phyloP scores from a whole-genome alignment of 352 stramenopile species.

The Pythium graminicola region DNA sequence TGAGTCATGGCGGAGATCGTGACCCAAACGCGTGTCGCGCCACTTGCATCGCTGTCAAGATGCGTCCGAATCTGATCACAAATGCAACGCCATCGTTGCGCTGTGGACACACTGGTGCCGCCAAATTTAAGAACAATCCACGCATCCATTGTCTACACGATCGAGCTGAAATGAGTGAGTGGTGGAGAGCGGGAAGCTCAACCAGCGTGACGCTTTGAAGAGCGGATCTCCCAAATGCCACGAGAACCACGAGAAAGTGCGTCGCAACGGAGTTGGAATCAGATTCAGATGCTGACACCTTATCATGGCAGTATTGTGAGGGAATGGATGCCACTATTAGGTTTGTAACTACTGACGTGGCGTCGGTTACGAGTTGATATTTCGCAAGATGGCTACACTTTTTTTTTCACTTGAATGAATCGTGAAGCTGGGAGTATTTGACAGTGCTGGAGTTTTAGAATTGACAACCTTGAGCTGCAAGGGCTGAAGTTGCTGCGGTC shows the following conservation, averaged over 20 bases:
- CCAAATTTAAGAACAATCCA: conserved; percentile 90
- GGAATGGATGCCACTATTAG: neutral
- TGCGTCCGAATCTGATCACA: conserved; percentile 63
- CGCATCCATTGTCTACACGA: conserved; percentile 3
- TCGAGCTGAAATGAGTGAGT: neutral
- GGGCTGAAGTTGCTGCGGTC: neutral
- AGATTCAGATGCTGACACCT: conserved; percentile 5
- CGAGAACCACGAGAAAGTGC: conserved; percentile 21
- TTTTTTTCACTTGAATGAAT: too few relatives aligned
- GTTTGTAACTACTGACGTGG: conserved; percentile 14
- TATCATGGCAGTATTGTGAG: neutral
- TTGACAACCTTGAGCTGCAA: too few relatives aligned
- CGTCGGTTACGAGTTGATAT: neutral
- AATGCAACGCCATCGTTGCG: conserved; percentile 71
- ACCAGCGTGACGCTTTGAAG: neutral
- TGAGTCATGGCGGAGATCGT: conserved; percentile 85
- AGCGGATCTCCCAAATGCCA: neutral
- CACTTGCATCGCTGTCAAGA: conserved; percentile 25
- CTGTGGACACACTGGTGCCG: conserved; percentile 82
- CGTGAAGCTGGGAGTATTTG: too few relatives aligned
- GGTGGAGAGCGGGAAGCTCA: conserved; percentile 2
- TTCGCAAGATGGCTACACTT: conserved; percentile 20
- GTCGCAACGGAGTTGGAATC: conserved; percentile 6
- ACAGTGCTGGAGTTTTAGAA: too few relatives aligned
- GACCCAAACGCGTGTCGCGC: conserved; percentile 64